Base-by-base conservation (phyloP, 805 yeast species). In the Cyberlindnera samutprakarnensis region DNA sequence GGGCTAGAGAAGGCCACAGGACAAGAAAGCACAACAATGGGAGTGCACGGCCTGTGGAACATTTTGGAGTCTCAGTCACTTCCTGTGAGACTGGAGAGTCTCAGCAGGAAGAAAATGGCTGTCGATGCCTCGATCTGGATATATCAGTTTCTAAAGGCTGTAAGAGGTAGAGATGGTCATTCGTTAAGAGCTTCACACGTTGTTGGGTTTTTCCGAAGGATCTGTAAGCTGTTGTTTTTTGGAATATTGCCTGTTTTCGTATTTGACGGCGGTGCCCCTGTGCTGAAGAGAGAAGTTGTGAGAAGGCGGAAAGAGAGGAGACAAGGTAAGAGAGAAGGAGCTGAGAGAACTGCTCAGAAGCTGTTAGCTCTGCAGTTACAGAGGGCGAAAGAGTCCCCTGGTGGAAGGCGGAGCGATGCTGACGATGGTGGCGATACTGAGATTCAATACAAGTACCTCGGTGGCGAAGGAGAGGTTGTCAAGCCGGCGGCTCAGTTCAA, bases 71-170 rank as follows among this genome's bases (percentile, higher is more conserved):
- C 96, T 0, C 73, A 90, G 0, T 92, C 97, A 0, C 66, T 82
- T 30, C 96, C 99, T 0, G 95, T 92, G 2, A 68, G 90, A 33
- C 66, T 92, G 18, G 97, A 90, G 53, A 78, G 94, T 0, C 66
- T 92, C 22, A 71, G 82, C 15, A 76, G 87, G 36, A 81, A 79
- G 51, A 65, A 70, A 32, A 62, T 92, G 46, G 98, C 98, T 0
- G 90, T 92, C 7, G 99, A 92, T 64, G 99, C 98, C 1, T 90
- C 97, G 3, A 92, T 92, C 42, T 92, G 99, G 99, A 82, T 92
- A 33, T 92, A 92, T 53, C 99, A 92, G 55, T 92, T 92, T 51
- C 63, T 92, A 42, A 92, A 90, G 54, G 97, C 97, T 1, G 94
- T 92, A 15, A 69, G 97, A 44, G 95, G 87, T 53, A 60, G 72